phyloP scores from a whole-genome alignment of 495 filamentous ascomycete species.

The Penicillium daleae region DNA sequence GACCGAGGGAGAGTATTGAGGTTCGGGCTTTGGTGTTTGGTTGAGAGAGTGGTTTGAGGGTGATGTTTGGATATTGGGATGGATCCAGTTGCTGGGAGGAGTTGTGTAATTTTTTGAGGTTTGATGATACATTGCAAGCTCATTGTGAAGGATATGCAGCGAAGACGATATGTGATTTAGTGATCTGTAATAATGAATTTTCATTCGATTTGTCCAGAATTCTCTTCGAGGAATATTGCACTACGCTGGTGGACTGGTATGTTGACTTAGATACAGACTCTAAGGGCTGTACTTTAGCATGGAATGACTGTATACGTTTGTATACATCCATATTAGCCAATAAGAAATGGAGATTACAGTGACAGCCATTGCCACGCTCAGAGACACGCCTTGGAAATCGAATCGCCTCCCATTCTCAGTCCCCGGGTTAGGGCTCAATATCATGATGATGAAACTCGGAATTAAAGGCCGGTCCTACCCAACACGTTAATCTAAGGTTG shows the following conservation, averaged over 20 bases:
- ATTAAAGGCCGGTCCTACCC: not conserved
- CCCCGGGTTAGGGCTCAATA: not conserved
- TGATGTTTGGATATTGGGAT: too few species aligned
- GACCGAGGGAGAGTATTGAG: slow-evolving; percentile 80
- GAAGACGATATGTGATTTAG: not conserved
- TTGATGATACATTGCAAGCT: not conserved
- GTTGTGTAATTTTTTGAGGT: too few species aligned
- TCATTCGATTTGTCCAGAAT: not conserved
- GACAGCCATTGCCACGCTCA: not conserved
- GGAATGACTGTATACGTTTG: too few species aligned
- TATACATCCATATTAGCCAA: not conserved
- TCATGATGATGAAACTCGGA: slow-evolving; percentile 21
- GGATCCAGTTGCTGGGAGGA: too few species aligned
- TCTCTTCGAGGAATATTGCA: not conserved
- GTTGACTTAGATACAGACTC: not conserved
- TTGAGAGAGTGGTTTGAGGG: too few species aligned
- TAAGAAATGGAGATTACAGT: not conserved
- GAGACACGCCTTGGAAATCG: not conserved
- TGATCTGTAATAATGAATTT: not conserved
- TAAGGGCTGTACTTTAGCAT: not conserved
- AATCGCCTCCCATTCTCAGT: not conserved
- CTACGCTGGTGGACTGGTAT: not conserved
- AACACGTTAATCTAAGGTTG: not conserved
- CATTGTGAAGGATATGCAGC: not conserved
- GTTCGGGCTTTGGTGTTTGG: slow-evolving; percentile 86